phyloP scores from a whole-genome alignment of 2,329 filamentous ascomycete species.

The Trichoderma atroviride region DNA sequence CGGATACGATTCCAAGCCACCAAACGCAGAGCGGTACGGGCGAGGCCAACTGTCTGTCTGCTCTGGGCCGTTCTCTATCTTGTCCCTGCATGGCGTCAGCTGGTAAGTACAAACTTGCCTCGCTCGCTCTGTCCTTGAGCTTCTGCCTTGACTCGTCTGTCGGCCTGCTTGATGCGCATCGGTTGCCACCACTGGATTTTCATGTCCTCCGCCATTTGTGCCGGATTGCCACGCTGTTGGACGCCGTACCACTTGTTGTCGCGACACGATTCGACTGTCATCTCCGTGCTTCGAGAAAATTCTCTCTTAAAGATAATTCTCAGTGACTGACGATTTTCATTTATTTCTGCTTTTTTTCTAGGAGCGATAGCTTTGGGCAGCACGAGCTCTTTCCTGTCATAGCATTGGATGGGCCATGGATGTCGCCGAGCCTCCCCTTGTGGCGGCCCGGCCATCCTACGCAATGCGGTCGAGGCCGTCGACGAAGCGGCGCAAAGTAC shows the following conservation, averaged over 20 bases:
- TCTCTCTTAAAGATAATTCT: neutral
- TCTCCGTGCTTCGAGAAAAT: neutral
- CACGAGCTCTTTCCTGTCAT: constrained; percentile 27
- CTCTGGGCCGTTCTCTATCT: neutral
- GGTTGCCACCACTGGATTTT: neutral
- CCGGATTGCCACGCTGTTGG: neutral
- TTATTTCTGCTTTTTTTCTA: neutral
- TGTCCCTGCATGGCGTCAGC: constrained; percentile 26
- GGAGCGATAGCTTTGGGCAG: constrained; percentile 26
- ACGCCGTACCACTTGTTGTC: neutral
- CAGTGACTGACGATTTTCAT: constrained; percentile 1
- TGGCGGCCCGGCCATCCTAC: constrained; percentile 28
- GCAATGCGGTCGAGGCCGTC: constrained; percentile 23
- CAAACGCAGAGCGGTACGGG: constrained; percentile 11
- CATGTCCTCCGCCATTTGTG: neutral
- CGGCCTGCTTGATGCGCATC: constrained; percentile 7
- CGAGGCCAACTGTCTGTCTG: neutral
- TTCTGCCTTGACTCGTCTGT: constrained; percentile 13
- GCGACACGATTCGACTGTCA: neutral
- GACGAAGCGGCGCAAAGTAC: constrained; percentile 22
- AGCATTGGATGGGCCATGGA: constrained; percentile 31
- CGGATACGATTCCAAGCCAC: neutral
- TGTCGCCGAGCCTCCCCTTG: constrained; percentile 29
- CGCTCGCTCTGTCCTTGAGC: constrained; percentile 14
- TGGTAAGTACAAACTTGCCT: constrained; percentile 24